Percentiles rank a stretch among this genome's conserved stretches.
Evolutionary conservation across 129 eudicot species (phyloP).

Genomic region (Dittrichia graveolens): DNA sequence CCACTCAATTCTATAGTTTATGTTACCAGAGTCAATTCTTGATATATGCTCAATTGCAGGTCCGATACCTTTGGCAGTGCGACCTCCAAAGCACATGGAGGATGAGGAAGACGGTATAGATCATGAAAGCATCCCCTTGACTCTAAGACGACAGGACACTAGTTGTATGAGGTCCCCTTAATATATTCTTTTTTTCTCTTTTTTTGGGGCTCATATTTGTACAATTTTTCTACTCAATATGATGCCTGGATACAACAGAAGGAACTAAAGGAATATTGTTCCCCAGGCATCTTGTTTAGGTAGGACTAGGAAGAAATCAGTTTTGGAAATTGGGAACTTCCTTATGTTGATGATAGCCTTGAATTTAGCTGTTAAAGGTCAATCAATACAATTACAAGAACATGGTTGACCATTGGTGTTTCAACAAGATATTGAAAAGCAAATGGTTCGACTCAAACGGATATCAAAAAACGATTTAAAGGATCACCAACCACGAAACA

Average conservation of each 20-base stretch:
- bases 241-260: constrained; percentile 27
- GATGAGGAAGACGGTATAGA: constrained; percentile 69
- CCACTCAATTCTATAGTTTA: background rate
- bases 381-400: background rate
- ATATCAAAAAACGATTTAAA: too few relatives aligned
- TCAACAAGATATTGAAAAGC: background rate
- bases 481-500: too few relatives aligned
- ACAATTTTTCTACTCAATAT: constrained; percentile 26
- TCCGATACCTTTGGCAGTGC: constrained; percentile 36
- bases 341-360: constrained; percentile 27
- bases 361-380: too few relatives aligned
- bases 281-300: constrained; percentile 16
- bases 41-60: constrained; percentile 44
- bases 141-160: constrained; percentile 75
- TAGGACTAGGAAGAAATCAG: constrained; percentile 29
- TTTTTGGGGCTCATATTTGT: constrained; percentile 22
- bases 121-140: constrained; percentile 80
- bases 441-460: background rate
- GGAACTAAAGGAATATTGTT: constrained; percentile 19
- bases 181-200: constrained; percentile 23
- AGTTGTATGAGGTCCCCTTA: constrained; percentile 45
- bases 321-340: constrained; percentile 33
- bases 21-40: constrained; percentile 18
- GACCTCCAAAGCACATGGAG: constrained; percentile 56
- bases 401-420: constrained; percentile 17